These are phyloP conservation scores for Inosperma sp. DNA, from an alignment of 768 basidiomycete species.

Conservation along the genomic window DNA sequence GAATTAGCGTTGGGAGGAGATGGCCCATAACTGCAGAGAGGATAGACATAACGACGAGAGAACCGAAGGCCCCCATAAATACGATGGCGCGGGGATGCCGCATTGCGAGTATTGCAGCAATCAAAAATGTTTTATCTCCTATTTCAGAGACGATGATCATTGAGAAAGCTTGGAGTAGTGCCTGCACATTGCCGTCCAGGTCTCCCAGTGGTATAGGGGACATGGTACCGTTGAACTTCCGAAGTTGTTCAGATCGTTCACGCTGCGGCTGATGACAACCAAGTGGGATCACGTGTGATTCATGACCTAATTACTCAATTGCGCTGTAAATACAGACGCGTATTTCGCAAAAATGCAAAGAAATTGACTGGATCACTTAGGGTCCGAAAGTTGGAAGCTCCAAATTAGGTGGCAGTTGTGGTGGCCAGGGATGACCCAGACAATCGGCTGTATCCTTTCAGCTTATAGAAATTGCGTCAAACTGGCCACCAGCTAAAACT, in stretches of 20 bases:
- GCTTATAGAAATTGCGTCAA: too few relatives aligned
- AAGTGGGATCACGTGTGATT: too few relatives aligned
- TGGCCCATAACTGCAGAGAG: conserved; percentile 92
- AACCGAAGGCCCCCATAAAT: conserved; percentile 83
- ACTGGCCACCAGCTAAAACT: too few relatives aligned
- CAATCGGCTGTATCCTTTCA: too few relatives aligned
- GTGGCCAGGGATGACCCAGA: too few relatives aligned
- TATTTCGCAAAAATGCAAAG: too few relatives aligned
- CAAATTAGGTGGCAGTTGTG: too few relatives aligned
- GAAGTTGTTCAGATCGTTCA: conserved; percentile 33
- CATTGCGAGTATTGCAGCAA: conserved; percentile 81
- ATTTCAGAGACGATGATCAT: conserved; percentile 94
- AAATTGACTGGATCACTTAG: too few relatives aligned
- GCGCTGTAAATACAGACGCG: too few relatives aligned
- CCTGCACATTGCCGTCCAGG: conserved; percentile 39
- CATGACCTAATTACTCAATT: too few relatives aligned
- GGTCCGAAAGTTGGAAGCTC: too few relatives aligned
- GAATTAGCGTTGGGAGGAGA: conserved; percentile 79
- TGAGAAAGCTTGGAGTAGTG: conserved; percentile 71
- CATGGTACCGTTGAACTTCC: conserved; percentile 6
- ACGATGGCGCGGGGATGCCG: conserved; percentile 85
- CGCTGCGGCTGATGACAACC: too few relatives aligned
- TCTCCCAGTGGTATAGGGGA: not conserved
- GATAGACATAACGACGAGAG: conserved; percentile 88
- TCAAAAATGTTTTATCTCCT: conserved; percentile 96